Percentiles rank a stretch among this genome's conserved stretches.
Evolutionary conservation across 1,284 basidiomycete species (phyloP).

Genomic region (Phlebopus sp.): DNA sequence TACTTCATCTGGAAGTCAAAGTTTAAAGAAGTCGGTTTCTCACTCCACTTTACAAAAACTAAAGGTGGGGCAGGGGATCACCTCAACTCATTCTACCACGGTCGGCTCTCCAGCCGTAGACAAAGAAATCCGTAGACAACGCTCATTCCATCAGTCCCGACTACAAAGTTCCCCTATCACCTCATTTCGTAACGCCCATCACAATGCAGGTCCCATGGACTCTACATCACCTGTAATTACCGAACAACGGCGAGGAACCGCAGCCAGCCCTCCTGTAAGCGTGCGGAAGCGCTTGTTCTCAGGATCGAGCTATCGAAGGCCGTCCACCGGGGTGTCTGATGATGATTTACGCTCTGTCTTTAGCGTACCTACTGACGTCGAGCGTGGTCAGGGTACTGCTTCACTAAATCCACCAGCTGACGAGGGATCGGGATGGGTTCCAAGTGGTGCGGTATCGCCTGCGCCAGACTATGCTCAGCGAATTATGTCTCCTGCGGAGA

Average conservation of each 20-base stretch:
- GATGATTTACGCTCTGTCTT: constrained; percentile 52
- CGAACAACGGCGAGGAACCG: constrained; percentile 2
- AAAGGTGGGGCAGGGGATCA: constrained; percentile 12
- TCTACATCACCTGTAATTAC: constrained; percentile 19
- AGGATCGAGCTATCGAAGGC: constrained; percentile 47
- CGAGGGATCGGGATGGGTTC: constrained; percentile 6
- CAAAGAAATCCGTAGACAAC: constrained; percentile 39
- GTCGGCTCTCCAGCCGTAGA: constrained; percentile 1
- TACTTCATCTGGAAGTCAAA: constrained; percentile 30
- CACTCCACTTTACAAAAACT: constrained; percentile 50
- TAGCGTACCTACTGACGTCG: constrained; percentile 46
- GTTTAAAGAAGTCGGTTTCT: constrained; percentile 56
- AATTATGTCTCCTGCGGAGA: constrained; percentile 64
- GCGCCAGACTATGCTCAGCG: constrained; percentile 51
- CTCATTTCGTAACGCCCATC: constrained; percentile 32
- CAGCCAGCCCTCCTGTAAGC: constrained; percentile 19
- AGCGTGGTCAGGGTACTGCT: constrained; percentile 20
- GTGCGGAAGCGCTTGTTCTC: constrained; percentile 62
- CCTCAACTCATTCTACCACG: constrained; percentile 9
- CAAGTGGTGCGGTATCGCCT: constrained; percentile 1
- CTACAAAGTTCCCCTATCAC: constrained; percentile 41
- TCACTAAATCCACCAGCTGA: constrained; percentile 8
- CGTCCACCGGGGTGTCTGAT: constrained; percentile 48
- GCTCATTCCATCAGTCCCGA: constrained; percentile 45
- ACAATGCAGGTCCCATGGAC: constrained; percentile 21